phyloP scores from a whole-genome alignment of 2,329 filamentous ascomycete species.

The Chrysosporium keratinophilum region DNA sequence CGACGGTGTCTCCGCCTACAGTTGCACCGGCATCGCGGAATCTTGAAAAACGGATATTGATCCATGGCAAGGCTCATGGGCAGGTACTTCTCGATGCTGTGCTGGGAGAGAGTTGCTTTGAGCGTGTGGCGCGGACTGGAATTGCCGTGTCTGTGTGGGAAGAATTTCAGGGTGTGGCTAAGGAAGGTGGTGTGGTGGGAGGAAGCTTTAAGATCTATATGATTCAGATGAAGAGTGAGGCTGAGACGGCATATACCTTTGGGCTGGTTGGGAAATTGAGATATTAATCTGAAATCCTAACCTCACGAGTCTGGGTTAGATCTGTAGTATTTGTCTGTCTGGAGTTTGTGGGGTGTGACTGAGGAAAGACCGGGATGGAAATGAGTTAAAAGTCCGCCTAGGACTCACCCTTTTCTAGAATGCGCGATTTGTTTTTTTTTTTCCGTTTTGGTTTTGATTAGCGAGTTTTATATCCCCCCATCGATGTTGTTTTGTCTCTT shows the following conservation, averaged over 20 bases:
- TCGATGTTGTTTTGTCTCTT: background rate
- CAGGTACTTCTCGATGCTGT: constrained; percentile 70
- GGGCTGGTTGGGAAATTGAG: constrained; percentile 44
- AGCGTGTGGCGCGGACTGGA: constrained; percentile 69
- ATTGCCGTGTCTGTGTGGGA: constrained; percentile 87
- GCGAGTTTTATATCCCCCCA: background rate
- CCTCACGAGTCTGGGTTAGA: no score
- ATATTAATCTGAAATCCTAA: constrained; percentile 29
- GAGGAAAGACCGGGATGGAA: background rate
- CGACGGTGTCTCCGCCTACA: constrained; percentile 14
- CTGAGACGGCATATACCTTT: constrained; percentile 46
- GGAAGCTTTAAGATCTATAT: constrained; percentile 53
- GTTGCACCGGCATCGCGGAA: constrained; percentile 41
- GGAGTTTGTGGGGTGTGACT: background rate
- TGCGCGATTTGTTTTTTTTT: background rate
- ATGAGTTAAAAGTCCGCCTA: no score
- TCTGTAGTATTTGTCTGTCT: background rate
- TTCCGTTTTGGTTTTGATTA: background rate
- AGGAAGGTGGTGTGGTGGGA: constrained; percentile 48
- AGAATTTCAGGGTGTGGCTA: constrained; percentile 52
- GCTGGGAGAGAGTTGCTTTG: constrained; percentile 73
- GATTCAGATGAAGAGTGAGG: constrained; percentile 50
- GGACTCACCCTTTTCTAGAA: no score
- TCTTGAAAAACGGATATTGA: constrained; percentile 74
- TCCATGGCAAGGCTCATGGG: constrained; percentile 58